Evolutionary conservation across 768 basidiomycete species (phyloP), one percentile per base, ranked within the genome.

Genomic region (Neoboletus brunneissimus): DNA sequence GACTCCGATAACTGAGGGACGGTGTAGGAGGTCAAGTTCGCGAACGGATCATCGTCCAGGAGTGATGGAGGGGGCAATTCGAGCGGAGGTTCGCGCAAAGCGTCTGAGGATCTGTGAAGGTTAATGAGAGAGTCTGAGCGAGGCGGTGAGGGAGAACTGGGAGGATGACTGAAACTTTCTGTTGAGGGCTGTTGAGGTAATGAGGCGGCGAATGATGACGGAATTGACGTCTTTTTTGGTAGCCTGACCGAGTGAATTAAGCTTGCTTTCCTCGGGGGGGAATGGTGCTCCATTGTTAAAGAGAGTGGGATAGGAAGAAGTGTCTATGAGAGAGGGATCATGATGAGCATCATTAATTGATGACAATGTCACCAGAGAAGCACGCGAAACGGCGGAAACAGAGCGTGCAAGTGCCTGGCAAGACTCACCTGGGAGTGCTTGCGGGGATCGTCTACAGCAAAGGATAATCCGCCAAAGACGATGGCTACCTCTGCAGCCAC

Each of bases 41-140:
- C 88, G 62, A 90, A 90, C 2, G 88, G 88, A 63, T 90, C 88
- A 50, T 86, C 83, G 62, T 89, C 88, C 25, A 87, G 73, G 20
- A 88, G 51, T 12, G 62, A 61, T 18, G 58, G 47, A 20, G 57
- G 31, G 23, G 49, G 29, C 20, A 55, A 31, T 7, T 46, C 18
- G 55, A 44, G 48, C 46, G 57, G 46, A 23, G 41, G 35, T 38
- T 27, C 35, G 11, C 7, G n/a, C 23, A 38, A 38, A 8, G 25
- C 23, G 25, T 20, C 49, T 35, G 29, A 15, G 15, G 31, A 16
- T 9, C 35, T n/a, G 44, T 16, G 41, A n/a, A 23, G 27, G 47
- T 41, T 20, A 29, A 41, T 49, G 37, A 57, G 61, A 57, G 51
- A 61, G 55, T 16, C 57, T 46, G 59, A 58, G 57, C 50, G 62